Evolutionary conservation across 805 yeast species (phyloP).

Genomic region (Yarrowia bubula): DNA sequence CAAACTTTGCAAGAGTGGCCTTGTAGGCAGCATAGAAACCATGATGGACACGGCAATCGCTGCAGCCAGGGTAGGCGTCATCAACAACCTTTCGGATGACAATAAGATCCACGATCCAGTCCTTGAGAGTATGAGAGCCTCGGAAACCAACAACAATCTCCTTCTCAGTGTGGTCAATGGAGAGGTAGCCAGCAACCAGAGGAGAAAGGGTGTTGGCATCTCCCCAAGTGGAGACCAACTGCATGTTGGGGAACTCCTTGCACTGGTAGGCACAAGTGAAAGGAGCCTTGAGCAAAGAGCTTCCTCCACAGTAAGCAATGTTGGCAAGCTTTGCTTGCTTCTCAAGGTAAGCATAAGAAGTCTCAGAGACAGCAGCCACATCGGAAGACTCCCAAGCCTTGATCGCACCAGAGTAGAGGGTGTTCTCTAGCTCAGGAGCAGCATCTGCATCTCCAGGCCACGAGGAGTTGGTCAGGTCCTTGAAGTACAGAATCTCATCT

Average conservation of each 20-base stretch:
- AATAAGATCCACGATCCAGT: slow-evolving; percentile 12
- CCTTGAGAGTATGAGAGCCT: slow-evolving; percentile 5
- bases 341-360: background rate
- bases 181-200: background rate
- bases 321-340: slow-evolving; percentile 10
- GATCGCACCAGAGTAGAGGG: background rate
- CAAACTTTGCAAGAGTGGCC: background rate
- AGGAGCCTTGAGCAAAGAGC: background rate
- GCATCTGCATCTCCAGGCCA: background rate
- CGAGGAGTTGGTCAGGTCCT: background rate
- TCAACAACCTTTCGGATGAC: background rate
- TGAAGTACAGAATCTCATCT: background rate
- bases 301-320: slow-evolving; percentile 18
- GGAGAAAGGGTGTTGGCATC: background rate
- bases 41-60: background rate
- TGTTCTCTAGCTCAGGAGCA: background rate
- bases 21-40: background rate
- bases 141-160: slow-evolving; percentile 8
- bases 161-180: background rate
- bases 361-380: background rate
- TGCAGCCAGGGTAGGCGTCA: background rate
- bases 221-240: slow-evolving; percentile 12
- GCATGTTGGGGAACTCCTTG: slow-evolving; percentile 13
- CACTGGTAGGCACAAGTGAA: slow-evolving; percentile 14
- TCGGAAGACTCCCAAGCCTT: background rate